Conservation (phyloP, 306 rosid genomes). For the Hippophae gyantsensis region DNA sequence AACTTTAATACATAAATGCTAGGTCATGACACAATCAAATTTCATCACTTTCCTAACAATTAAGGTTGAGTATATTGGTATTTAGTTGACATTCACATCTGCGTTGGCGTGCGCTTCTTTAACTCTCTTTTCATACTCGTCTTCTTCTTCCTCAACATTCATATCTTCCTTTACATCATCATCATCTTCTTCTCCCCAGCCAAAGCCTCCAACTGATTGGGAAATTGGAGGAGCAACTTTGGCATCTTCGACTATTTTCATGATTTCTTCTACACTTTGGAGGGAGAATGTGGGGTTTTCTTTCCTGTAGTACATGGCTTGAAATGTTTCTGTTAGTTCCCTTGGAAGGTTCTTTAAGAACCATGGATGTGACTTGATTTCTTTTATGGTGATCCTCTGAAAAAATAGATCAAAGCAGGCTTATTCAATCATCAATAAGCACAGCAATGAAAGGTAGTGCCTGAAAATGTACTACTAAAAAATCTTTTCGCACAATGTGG, state of each 20-base stretch:
- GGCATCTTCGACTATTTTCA: conserved; percentile 71
- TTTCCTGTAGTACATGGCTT: conserved; percentile 55
- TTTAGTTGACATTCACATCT: conserved; percentile 42
- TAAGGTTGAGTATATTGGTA: conserved; percentile 2
- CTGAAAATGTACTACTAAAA: no score
- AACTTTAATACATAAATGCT: no score
- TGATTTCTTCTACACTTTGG: conserved; percentile 61
- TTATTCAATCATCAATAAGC: neutral
- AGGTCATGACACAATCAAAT: conserved; percentile 15
- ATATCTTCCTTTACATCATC: conserved; percentile 34
- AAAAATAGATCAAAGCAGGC: conserved; percentile 16
- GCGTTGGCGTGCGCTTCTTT: conserved; percentile 71
- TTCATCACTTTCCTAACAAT: conserved; percentile 24
- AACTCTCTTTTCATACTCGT: conserved; percentile 64
- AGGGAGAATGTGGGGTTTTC: conserved; percentile 72
- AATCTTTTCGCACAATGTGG: no score
- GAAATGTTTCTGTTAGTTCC: conserved; percentile 73
- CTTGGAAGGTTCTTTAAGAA: conserved; percentile 74
- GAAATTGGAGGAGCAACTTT: conserved; percentile 44
- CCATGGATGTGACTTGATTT: conserved; percentile 77
- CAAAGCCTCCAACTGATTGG: conserved; percentile 51
- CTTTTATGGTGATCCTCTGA: conserved; percentile 75
- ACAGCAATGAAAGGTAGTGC: neutral
- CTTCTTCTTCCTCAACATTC: conserved; percentile 41
- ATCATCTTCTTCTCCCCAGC: conserved; percentile 70